These are phyloP conservation scores for Camellia sinensis DNA, from an alignment of 148 eudicot species.

Conservation along the genomic window DNA sequence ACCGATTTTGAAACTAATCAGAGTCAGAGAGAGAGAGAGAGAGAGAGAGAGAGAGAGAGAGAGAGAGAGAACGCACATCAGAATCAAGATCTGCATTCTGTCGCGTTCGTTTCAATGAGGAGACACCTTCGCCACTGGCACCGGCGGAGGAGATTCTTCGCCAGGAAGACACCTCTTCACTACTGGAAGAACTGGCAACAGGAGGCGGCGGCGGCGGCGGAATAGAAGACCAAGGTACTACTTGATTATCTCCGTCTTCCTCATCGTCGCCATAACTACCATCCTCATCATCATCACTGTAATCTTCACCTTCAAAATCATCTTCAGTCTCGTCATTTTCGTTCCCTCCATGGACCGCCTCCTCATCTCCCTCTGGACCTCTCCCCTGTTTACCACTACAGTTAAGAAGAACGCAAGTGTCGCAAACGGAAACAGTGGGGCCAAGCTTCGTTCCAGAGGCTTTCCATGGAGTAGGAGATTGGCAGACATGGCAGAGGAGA, in stretches of 20 bases:
- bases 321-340: background rate
- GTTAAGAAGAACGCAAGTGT: constrained; percentile 1
- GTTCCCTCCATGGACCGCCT: too few relatives aligned
- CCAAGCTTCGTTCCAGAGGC: constrained; percentile 37
- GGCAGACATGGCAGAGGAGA: constrained; percentile 42
- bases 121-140: background rate
- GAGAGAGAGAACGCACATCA: background rate
- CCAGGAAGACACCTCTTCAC: background rate
- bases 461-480: constrained; percentile 43
- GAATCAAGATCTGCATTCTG: constrained; percentile 2
- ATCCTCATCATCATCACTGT: constrained; percentile 5
- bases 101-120: constrained; percentile 19
- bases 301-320: background rate
- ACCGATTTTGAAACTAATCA: background rate
- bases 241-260: constrained; percentile 34
- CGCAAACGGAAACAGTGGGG: constrained; percentile 15
- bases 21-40: background rate
- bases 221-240: constrained; percentile 32
- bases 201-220: background rate
- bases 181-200: background rate
- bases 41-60: background rate
- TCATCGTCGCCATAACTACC: constrained; percentile 10
- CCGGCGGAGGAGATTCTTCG: too few relatives aligned
- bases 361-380: background rate
- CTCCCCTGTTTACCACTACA: background rate